Conservation (phyloP, 768 basidiomycete genomes). For the Leccinum obscurum region DNA sequence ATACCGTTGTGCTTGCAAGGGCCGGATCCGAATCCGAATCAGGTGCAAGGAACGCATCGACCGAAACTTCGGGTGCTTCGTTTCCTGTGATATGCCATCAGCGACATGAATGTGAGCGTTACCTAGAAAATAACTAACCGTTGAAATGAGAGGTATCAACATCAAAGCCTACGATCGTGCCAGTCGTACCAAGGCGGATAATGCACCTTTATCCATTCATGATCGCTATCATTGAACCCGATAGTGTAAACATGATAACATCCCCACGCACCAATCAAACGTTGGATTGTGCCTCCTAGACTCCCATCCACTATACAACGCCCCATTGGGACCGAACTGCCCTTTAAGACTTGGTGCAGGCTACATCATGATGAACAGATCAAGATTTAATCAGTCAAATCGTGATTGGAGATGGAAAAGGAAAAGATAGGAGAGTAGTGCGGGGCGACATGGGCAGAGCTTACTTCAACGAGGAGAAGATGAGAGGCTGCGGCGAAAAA, state of each 20-base stretch:
- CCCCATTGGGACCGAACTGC: slow-evolving; percentile 96
- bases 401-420: not conserved
- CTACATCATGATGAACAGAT: slow-evolving; percentile 38
- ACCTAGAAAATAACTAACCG: slow-evolving; percentile 44
- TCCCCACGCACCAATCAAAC: slow-evolving; percentile 73
- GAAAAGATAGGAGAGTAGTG: not conserved
- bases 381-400: not conserved
- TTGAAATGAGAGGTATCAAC: slow-evolving; percentile 96
- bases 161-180: slow-evolving; percentile 78
- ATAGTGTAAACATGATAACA: not conserved
- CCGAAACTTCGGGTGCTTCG: slow-evolving; percentile 80
- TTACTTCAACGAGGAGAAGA: slow-evolving; percentile 79
- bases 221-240: not conserved
- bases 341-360: slow-evolving; percentile 88
- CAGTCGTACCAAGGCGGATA: slow-evolving; percentile 80
- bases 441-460: slow-evolving; percentile 13
- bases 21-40: slow-evolving; percentile 43
- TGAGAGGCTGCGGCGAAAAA: slow-evolving; percentile 91
- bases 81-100: slow-evolving; percentile 51
- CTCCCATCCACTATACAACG: slow-evolving; percentile 95
- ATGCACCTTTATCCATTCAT: slow-evolving; percentile 83
- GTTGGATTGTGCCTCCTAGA: slow-evolving; percentile 82
- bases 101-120: not conserved
- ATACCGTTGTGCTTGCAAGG: slow-evolving; percentile 54
- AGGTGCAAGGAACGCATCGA: slow-evolving; percentile 56